phyloP scores from a whole-genome alignment of 345 rosid genomes.

The Salix brachista region DNA sequence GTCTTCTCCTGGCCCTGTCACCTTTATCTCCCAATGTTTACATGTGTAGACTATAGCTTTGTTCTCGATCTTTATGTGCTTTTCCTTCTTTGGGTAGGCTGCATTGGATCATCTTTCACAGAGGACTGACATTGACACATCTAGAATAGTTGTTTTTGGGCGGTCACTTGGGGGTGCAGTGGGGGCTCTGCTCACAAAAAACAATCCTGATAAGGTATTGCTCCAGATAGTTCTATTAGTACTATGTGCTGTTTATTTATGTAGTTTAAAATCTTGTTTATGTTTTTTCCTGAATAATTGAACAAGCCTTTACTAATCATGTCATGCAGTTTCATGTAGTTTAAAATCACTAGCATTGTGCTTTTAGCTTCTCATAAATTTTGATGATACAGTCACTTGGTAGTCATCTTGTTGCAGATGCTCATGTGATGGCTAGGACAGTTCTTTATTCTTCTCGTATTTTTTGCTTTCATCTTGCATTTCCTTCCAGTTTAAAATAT shows the following conservation, averaged over 20 bases:
- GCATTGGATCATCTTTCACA: slow-evolving; percentile 88
- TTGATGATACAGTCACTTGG: not conserved
- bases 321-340: not conserved
- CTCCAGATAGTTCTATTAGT: not conserved
- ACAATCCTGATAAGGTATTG: slow-evolving; percentile 85
- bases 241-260: not conserved
- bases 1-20: slow-evolving; percentile 13
- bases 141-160: slow-evolving; percentile 89
- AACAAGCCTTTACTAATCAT: not conserved
- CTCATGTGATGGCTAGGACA: not conserved
- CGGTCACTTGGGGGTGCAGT: slow-evolving; percentile 99
- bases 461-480: not conserved
- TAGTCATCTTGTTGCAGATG: not conserved
- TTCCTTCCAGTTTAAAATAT: not conserved
- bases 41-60: slow-evolving; percentile 10
- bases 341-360: not conserved
- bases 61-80: not conserved
- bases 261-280: not conserved
- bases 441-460: not conserved
- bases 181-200: slow-evolving; percentile 80
- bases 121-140: slow-evolving; percentile 87
- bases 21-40: slow-evolving; percentile 4
- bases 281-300: not conserved
- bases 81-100: slow-evolving; percentile 54
- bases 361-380: not conserved